Evolutionary conservation across 2,329 filamentous ascomycete genomes (phyloP).

Genomic region (Apiospora phragmitis): DNA sequence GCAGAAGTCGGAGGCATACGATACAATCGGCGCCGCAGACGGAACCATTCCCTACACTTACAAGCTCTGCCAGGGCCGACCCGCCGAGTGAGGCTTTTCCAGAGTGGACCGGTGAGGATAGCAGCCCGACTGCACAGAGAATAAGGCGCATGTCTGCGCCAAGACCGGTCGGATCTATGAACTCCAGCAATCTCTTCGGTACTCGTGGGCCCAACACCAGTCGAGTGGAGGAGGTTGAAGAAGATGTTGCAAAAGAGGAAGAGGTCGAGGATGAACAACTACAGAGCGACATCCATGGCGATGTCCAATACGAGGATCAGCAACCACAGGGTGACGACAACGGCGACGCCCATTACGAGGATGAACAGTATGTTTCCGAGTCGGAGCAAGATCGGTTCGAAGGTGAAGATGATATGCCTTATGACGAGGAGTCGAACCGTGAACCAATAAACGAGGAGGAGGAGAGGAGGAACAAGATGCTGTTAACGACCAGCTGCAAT

Average conservation of each 20-base stretch:
- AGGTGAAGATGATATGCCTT: conserved; percentile 9
- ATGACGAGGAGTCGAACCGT: conserved; percentile 18
- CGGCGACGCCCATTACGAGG: conserved; percentile 11
- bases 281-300: conserved; percentile 5
- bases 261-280: neutral
- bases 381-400: conserved; percentile 10
- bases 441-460: conserved; percentile 11
- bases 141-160: conserved; percentile 17
- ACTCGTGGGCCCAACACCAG: conserved; percentile 18
- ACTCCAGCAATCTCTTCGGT: conserved; percentile 18
- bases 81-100: conserved; percentile 20
- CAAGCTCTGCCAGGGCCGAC: conserved; percentile 22
- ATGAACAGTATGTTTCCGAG: conserved; percentile 12
- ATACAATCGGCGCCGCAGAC: neutral
- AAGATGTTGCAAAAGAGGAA: conserved; percentile 11
- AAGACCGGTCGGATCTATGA: conserved; percentile 16
- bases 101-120: conserved; percentile 18
- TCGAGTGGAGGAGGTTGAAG: conserved; percentile 3
- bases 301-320: conserved; percentile 13
- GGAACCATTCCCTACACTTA: neutral
- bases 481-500: conserved; percentile 11
- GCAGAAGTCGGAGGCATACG: neutral
- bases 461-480: conserved; percentile 13
- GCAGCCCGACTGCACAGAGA: conserved; percentile 17
- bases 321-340: conserved; percentile 7